A percentile compares a stretch with the other conserved stretches of the same genome.
Evolutionary conservation across 2,329 filamentous ascomycete species (phyloP).

Genomic region (Colletotrichum lupini): DNA sequence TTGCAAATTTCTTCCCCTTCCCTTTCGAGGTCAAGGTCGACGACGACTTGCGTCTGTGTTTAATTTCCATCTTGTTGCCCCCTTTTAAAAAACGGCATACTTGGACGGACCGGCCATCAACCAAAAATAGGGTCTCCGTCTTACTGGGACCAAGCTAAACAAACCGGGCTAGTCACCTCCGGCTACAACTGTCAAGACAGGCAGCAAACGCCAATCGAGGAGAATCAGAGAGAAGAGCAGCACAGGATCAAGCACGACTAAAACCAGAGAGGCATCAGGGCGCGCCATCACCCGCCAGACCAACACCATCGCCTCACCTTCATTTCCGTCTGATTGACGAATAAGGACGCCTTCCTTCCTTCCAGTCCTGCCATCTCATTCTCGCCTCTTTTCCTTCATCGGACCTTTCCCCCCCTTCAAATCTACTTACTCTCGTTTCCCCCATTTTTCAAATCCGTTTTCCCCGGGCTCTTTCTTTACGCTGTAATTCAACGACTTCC

Average conservation of each 20-base stretch:
- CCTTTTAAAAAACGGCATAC: slow-evolving; percentile 23
- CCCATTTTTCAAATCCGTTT: not conserved
- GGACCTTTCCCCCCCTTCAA: not conserved
- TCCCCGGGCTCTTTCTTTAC: not conserved
- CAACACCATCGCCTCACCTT: not conserved
- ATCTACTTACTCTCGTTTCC: not conserved
- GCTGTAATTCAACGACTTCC: not conserved
- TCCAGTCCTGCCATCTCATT: not conserved
- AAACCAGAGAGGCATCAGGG: not conserved
- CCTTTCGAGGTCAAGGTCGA: not conserved
- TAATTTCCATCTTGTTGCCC: not conserved
- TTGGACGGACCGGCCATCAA: slow-evolving; percentile 2
- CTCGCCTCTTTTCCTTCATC: not conserved
- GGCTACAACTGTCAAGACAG: not conserved
- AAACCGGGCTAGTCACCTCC: not conserved
- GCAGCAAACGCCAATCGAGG: not conserved
- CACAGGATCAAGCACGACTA: not conserved
- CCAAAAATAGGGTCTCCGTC: not conserved
- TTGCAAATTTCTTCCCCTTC: slow-evolving; percentile 31
- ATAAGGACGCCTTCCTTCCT: not conserved
- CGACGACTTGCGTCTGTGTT: not conserved
- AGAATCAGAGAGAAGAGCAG: not conserved
- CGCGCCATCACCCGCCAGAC: not conserved
- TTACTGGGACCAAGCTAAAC: not conserved
- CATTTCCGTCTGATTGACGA: not conserved